These are phyloP conservation scores for Oryza australiensis DNA, from an alignment of 176 grass and related monocot genomes.

Conservation along the genomic window DNA sequence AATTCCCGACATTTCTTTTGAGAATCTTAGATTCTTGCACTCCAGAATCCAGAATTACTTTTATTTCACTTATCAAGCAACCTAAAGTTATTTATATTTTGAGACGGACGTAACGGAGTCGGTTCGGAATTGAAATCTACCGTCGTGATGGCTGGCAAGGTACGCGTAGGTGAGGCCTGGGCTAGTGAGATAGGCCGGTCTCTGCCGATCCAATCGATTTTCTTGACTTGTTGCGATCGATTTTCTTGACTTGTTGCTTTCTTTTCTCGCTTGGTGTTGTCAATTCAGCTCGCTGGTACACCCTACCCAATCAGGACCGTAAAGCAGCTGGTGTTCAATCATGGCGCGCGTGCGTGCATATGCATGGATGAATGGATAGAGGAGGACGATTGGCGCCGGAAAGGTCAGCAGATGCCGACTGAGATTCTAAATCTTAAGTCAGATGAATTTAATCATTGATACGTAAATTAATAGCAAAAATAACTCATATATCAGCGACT, in stretches of 20 bases:
- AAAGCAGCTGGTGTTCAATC: not conserved
- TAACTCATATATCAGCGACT: too few relatives aligned
- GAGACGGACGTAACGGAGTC: too few relatives aligned
- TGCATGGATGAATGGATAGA: not conserved
- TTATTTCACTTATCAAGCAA: too few relatives aligned
- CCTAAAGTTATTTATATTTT: too few relatives aligned
- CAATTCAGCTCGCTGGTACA: not conserved
- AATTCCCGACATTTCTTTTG: not conserved
- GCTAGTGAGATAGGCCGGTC: not conserved
- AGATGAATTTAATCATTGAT: too few relatives aligned
- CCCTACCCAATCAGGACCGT: not conserved
- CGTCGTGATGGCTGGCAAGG: not conserved
- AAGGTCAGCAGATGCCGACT: not conserved
- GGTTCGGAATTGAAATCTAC: not conserved
- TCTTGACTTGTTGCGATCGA: not conserved
- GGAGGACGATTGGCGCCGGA: not conserved
- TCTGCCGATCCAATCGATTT: not conserved
- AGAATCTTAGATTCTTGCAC: not conserved
- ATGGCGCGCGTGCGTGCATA: not conserved
- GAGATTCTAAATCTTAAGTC: too few relatives aligned
- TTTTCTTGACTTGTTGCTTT: not conserved
- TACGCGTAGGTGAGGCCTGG: not conserved
- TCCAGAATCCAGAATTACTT: not conserved
- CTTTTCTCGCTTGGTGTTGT: not conserved
- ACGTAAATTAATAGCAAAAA: too few relatives aligned